Evolutionary conservation across 2,329 filamentous ascomycete species (phyloP).

Genomic region (Aureobasidium uvarum): DNA sequence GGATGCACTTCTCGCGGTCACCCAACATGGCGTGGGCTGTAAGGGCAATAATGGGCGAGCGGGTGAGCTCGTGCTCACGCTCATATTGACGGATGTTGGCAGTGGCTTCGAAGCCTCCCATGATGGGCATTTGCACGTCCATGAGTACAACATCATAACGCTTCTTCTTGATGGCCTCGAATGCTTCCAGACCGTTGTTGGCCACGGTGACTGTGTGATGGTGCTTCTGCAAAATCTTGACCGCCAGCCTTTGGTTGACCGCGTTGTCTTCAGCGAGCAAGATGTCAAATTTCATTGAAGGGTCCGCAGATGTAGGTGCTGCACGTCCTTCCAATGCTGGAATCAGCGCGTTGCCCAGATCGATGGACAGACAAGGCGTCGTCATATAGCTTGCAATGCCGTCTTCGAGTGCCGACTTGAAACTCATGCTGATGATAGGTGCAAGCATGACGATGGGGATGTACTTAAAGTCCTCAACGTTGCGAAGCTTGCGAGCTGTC

Average conservation of each 20-base stretch:
- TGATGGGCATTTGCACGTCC: constrained; percentile 99
- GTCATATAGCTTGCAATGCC: constrained; percentile 99
- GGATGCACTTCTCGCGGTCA: constrained; percentile 95
- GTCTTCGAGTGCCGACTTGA: constrained; percentile 90
- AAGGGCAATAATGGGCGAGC: constrained; percentile 93
- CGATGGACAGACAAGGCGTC: constrained; percentile 88
- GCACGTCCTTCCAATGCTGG: constrained; percentile 91
- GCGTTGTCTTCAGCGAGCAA: constrained; percentile 94
- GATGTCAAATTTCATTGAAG: constrained; percentile 93
- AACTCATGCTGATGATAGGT: constrained; percentile 81
- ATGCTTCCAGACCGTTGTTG: constrained; percentile 88
- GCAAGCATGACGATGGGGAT: constrained; percentile 92
- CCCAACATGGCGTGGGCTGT: constrained; percentile 99
- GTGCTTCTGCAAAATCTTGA: constrained; percentile 97
- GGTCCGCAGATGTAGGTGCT: constrained; percentile 86
- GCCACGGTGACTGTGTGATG: constrained; percentile 91
- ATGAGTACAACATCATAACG: constrained; percentile 96
- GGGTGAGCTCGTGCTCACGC: constrained; percentile 70
- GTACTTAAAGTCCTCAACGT: constrained; percentile 95
- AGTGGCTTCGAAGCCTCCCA: constrained; percentile 98
- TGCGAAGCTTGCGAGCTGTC: constrained; percentile 78
- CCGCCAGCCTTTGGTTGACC: constrained; percentile 92
- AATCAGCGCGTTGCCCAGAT: constrained; percentile 93
- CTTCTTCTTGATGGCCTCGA: constrained; percentile 87
- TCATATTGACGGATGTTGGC: constrained; percentile 96